Base-by-base conservation (phyloP, 176 grass and related monocot genomes). In the Elaeis guineensis region DNA sequence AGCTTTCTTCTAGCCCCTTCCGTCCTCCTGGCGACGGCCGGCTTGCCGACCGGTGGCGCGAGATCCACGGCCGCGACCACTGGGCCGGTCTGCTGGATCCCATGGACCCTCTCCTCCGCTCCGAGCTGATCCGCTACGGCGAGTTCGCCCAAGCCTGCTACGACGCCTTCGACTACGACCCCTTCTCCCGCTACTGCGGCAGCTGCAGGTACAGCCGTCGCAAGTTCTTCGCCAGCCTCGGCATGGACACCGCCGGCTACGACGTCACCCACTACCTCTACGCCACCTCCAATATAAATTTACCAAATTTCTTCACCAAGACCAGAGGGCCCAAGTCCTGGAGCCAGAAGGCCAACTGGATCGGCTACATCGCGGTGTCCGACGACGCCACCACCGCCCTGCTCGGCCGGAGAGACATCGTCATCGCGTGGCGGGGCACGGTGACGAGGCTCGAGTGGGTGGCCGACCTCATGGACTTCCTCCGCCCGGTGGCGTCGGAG, bases 281-380 rank as follows among this genome's bases (percentile, higher is more conserved):
- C 15, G 79, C 79, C 52, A 82, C 79, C 18, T 77, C 73, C 49
- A 77, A 77, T 55, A 61, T 82, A 49, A 66, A 66, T 32, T 17
- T 82, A 52, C 67, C 79, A 0, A 82, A 67, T 18, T 82, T 82
- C 67, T 77, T 82, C 49, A 53, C 19, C 15, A 58, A 62, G 11
- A 50, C 23, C 49, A 32, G 55, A 2, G 77, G 69, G 3, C 69
- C 67, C 32, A 69, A 64, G 61, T 72, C 75, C 30, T 95, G 91
- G 91, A 95, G 83, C 72, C 77, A 90, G 74, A 67, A 82, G 50
- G 91, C 91, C 4, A 90, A 82, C 77, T 96, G 91, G 91, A 96
- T 96, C 39, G 91, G 91, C 24, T 96, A 96, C 83, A 74, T 96
- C 49, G 83, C 86, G 4, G 80, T 96, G 29, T 90, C 91, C 3